Conservation (phyloP, 768 basidiomycete genomes). For the Coprinopsis marcescibilis region DNA sequence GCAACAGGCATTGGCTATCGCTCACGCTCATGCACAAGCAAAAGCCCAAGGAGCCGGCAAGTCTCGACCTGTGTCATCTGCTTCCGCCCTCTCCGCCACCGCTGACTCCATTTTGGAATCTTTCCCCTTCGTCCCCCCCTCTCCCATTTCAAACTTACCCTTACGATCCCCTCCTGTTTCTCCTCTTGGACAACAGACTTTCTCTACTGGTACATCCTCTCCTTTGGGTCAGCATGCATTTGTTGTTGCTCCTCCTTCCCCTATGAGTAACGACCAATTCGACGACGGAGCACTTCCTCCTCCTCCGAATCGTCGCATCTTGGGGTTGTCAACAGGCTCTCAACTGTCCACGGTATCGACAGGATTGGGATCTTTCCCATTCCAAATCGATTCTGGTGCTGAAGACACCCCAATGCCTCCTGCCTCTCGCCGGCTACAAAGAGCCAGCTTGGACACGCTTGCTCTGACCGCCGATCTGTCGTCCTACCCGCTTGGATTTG, state of each 20-base stretch:
- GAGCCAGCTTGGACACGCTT: constrained; percentile 82
- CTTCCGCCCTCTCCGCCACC: constrained; percentile 60
- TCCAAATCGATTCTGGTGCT: constrained; percentile 71
- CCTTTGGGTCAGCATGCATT: constrained; percentile 52
- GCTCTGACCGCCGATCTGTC: constrained; percentile 78
- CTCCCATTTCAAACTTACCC: constrained; percentile 80
- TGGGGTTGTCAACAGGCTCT: constrained; percentile 75
- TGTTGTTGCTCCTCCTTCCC: constrained; percentile 43
- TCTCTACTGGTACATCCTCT: constrained; percentile 47
- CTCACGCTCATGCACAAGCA: constrained; percentile 55
- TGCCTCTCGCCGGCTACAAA: constrained; percentile 41
- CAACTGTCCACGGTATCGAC: constrained; percentile 72
- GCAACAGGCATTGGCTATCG: constrained; percentile 61
- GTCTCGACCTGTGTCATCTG: constrained; percentile 51
- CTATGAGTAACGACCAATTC: constrained; percentile 48
- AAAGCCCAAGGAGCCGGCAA: constrained; percentile 46
- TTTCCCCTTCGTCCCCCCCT: constrained; percentile 87
- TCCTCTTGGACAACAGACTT: constrained; percentile 57
- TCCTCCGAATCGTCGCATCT: constrained; percentile 53
- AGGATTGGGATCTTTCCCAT: constrained; percentile 80
- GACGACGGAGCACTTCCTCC: constrained; percentile 32
- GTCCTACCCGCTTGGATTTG: constrained; percentile 78
- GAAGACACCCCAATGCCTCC: constrained; percentile 26
- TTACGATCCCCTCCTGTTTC: constrained; percentile 71
- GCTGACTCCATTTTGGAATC: constrained; percentile 83